These are phyloP conservation scores for Pyricularia sp. DNA, from an alignment of 2,329 filamentous ascomycete species.

Conservation along the genomic window DNA sequence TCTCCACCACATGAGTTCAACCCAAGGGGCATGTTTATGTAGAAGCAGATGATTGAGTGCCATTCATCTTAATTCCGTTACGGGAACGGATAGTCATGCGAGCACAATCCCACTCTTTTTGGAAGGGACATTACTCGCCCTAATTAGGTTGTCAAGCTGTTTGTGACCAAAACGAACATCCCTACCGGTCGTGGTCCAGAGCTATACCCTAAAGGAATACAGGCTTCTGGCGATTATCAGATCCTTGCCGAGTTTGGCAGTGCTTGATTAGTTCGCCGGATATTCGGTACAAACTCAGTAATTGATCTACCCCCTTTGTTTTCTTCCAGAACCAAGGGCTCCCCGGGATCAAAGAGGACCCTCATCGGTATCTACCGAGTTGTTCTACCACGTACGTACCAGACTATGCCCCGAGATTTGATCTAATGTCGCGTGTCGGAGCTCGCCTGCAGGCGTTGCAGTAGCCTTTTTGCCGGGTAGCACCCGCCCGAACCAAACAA, in stretches of 20 bases:
- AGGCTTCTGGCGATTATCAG: not conserved
- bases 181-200: not conserved
- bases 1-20: no score
- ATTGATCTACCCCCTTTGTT: not conserved
- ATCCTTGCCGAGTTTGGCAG: not conserved
- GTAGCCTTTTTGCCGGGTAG: not conserved
- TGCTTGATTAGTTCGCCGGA: not conserved
- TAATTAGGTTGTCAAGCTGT: no score
- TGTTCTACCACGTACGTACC: not conserved
- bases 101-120: no score
- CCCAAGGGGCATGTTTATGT: no score
- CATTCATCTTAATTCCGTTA: no score
- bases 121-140: no score
- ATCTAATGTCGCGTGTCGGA: not conserved
- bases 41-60: no score
- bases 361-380: not conserved
- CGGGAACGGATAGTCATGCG: no score
- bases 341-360: not conserved
- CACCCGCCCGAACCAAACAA: not conserved
- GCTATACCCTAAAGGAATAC: not conserved
- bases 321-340: not conserved
- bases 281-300: not conserved
- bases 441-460: not conserved
- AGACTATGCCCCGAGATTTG: not conserved
- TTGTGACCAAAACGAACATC: no score